Evolutionary conservation across 208 protist species (phyloP).

Genomic region (Balamuthia mandrillaris): DNA sequence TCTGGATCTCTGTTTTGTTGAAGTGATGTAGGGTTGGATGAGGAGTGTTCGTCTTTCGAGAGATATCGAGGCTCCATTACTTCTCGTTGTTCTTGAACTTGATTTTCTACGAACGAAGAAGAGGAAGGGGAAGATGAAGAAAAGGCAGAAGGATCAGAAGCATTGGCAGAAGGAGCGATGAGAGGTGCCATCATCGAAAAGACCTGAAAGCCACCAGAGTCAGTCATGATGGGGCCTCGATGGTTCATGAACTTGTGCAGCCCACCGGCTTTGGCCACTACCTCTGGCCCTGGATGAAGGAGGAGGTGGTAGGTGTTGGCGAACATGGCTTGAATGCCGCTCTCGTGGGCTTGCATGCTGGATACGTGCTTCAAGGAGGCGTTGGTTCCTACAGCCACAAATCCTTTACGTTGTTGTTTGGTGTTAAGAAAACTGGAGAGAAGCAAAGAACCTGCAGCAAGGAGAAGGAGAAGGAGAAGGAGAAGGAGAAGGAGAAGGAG

Average conservation of each 20-base stretch:
- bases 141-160: too few species aligned
- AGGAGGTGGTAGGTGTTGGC: slow-evolving; percentile 63
- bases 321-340: slow-evolving; percentile 53
- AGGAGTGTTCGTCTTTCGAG: not conserved
- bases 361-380: slow-evolving; percentile 49
- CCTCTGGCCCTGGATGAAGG: slow-evolving; percentile 43
- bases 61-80: slow-evolving; percentile 13
- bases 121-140: too few species aligned
- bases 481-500: too few species aligned
- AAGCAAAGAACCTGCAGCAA: too few species aligned
- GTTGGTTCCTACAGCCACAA: slow-evolving; percentile 57
- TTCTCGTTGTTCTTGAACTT: too few species aligned
- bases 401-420: too few species aligned
- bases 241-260: slow-evolving; percentile 62
- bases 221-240: slow-evolving; percentile 54
- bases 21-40: not conserved
- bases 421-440: too few species aligned
- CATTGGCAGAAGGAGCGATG: too few species aligned
- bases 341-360: slow-evolving; percentile 4
- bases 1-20: not conserved
- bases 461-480: too few species aligned
- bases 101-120: too few species aligned
- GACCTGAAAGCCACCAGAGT: slow-evolving; percentile 62
- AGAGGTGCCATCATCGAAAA: too few species aligned
- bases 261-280: slow-evolving; percentile 42